Base-by-base conservation (phyloP, 2,329 filamentous ascomycete species). In the Aspergillus quadrilineatus region DNA sequence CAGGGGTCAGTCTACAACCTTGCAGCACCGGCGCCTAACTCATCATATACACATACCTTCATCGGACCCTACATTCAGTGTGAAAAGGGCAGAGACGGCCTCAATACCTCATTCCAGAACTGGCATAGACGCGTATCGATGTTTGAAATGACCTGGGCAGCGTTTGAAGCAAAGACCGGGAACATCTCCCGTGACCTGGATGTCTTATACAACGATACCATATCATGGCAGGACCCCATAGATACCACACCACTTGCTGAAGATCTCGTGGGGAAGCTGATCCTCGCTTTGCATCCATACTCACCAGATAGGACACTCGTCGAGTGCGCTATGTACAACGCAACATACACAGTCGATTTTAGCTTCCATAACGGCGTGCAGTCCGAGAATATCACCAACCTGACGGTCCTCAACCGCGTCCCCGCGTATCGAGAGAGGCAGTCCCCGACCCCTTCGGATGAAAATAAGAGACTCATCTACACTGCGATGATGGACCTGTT, bases 301-400 rank as follows among this genome's bases (percentile, higher is more conserved):
- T 4, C 3, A 26, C 42, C 4, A 34, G 50, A 15, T 10, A 5
- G 17, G 50, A 17, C 17, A 17, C 17, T 53, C 4, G 9, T 53
- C 14, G 51, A 53, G 15, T 53, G 51, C 36, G 51, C 14, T 26
- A 47, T 53, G 34, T 53, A 53, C 28, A 53, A 53, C 36, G 44
- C 51, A n/a, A 48, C 51, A 1, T 53, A 42, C 22, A 9, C n/a
- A 1, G 51, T 42, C 10, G 22, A 53, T 36, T 53, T 53, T 15
- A 10, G 14, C 44, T 53, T 12, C 6, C 2, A 9, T 8, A 47
- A 47, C 28, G 51, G 51, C 43, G 32, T 3, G 2, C 51, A 53
- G 26, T 17, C 32, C 7, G 22, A n/a, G 6, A 26, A 53, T 5
- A 41, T 53, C 26, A 22, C n/a, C 14, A 12, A 47, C 7, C 50